Evolutionary conservation across 2,329 filamentous ascomycete species (phyloP).

Genomic region (Microcyclospora pomicola): DNA sequence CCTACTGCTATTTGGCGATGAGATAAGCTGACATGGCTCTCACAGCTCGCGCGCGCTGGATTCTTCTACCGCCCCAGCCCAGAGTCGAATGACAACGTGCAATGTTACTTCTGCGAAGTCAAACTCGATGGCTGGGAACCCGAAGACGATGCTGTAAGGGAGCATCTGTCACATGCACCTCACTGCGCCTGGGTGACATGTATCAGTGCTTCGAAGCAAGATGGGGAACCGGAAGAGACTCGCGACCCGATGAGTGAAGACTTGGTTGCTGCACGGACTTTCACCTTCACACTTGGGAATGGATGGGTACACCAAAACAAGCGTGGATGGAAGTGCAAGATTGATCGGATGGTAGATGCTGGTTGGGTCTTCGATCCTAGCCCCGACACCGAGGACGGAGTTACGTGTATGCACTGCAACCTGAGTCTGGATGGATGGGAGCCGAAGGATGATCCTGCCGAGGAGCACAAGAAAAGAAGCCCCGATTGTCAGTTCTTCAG

Average conservation of each 20-base stretch:
- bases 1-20: conserved; percentile 4
- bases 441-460: conserved; percentile 75
- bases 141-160: conserved; percentile 65
- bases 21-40: conserved; percentile 7
- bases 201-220: conserved; percentile 37
- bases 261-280: conserved; percentile 63
- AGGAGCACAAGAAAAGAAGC: conserved; percentile 72
- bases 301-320: conserved; percentile 84
- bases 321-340: conserved; percentile 79
- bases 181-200: conserved; percentile 78
- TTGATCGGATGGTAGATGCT: conserved; percentile 78
- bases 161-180: conserved; percentile 72
- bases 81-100: conserved; percentile 70
- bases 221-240: conserved; percentile 48
- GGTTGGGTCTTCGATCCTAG: conserved; percentile 87
- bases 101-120: conserved; percentile 76
- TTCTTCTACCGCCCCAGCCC: conserved; percentile 75
- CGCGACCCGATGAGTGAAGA: conserved; percentile 55
- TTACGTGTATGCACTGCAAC: conserved; percentile 81
- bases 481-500: conserved; percentile 72
- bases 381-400: conserved; percentile 65
- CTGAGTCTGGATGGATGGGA: conserved; percentile 92
- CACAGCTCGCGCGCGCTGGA: conserved; percentile 72
- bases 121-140: conserved; percentile 85
- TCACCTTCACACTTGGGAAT: conserved; percentile 56